These are phyloP conservation scores for Aspergillus oerlinghausenensis DNA, from an alignment of 2,329 filamentous ascomycete species.

Conservation along the genomic window DNA sequence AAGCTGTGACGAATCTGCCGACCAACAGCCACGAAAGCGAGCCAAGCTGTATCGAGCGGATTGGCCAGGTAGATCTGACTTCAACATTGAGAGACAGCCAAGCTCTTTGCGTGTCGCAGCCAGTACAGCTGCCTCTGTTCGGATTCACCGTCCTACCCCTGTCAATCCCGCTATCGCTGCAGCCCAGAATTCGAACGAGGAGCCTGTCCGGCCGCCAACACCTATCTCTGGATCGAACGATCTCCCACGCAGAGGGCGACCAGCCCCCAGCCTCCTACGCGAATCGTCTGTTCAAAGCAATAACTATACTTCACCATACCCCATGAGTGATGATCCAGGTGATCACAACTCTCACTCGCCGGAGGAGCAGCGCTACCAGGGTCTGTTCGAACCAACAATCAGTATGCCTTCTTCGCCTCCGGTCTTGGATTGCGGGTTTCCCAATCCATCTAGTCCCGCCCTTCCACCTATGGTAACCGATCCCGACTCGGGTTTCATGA, in stretches of 20 bases:
- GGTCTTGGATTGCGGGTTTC: constrained; percentile 60
- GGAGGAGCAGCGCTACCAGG: constrained; percentile 47
- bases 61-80: constrained; percentile 63
- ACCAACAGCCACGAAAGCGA: constrained; percentile 66
- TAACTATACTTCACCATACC: constrained; percentile 40
- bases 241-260: constrained; percentile 27
- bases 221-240: constrained; percentile 36
- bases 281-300: constrained; percentile 54
- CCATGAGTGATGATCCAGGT: constrained; percentile 32
- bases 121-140: constrained; percentile 82
- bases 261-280: constrained; percentile 53
- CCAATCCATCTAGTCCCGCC: constrained; percentile 74
- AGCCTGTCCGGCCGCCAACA: constrained; percentile 45
- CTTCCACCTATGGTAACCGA: constrained; percentile 56
- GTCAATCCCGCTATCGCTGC: constrained; percentile 35
- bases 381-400: constrained; percentile 62
- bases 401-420: constrained; percentile 90
- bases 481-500: constrained; percentile 79
- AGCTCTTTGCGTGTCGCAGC: constrained; percentile 86
- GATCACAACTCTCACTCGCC: constrained; percentile 48
- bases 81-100: constrained; percentile 64
- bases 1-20: constrained; percentile 63
- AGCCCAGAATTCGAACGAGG: constrained; percentile 34
- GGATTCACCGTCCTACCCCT: constrained; percentile 70
- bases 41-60: constrained; percentile 71